phyloP scores from a whole-genome alignment of 2,329 filamentous ascomycete species.

The Fusarium dlaminii region DNA sequence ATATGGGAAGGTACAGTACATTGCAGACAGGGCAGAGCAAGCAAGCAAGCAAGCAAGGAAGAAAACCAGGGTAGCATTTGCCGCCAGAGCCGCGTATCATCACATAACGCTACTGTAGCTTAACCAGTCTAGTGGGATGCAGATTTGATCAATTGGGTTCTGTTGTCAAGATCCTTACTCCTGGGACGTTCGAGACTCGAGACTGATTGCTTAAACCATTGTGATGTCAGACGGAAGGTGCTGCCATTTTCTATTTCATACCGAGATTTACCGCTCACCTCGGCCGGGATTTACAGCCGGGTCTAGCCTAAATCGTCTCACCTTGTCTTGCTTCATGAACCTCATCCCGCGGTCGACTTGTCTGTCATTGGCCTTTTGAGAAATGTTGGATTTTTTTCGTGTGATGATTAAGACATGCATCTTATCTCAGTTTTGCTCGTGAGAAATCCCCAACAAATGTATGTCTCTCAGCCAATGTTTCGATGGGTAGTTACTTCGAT shows the following conservation, averaged over 20 bases:
- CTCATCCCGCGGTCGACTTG: conserved; percentile 12
- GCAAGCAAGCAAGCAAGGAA: background rate
- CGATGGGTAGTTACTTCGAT: background rate
- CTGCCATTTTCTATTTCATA: conserved; percentile 13
- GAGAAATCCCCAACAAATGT: background rate
- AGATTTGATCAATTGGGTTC: conserved; percentile 14
- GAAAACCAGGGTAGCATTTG: conserved; percentile 18
- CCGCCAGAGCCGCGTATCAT: conserved; percentile 39
- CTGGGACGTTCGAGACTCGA: conserved; percentile 16
- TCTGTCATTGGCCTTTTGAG: background rate
- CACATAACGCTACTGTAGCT: conserved; percentile 5
- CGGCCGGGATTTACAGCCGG: conserved; percentile 31
- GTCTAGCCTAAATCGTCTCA: conserved; percentile 42
- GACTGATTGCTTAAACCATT: background rate
- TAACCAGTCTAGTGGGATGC: conserved; percentile 19
- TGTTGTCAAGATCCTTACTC: conserved; percentile 17
- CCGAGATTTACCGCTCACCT: conserved; percentile 16
- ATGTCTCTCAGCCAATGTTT: background rate
- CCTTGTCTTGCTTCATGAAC: conserved; percentile 30
- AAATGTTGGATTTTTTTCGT: background rate
- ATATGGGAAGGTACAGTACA: background rate
- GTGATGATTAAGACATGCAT: background rate
- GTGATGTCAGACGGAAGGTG: conserved; percentile 6
- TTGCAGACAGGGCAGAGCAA: background rate
- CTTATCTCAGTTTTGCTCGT: background rate